Evolutionary conservation across 805 yeast species (phyloP).

Genomic region (Candida jianshihensis): DNA sequence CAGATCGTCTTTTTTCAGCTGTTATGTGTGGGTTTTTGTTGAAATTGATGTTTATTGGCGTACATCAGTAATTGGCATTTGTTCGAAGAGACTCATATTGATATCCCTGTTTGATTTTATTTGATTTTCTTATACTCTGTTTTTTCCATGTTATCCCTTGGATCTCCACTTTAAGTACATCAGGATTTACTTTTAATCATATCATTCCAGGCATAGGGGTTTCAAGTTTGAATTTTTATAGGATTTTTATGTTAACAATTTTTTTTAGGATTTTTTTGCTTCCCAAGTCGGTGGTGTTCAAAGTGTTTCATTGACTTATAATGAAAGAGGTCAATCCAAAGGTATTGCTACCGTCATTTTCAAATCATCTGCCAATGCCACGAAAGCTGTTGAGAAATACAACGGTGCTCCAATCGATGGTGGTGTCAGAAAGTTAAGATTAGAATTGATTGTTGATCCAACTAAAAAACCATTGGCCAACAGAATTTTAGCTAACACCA

Average conservation of each 20-base stretch:
- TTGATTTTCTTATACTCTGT: too few relatives aligned
- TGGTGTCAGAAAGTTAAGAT: constrained; percentile 68
- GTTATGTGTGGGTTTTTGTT: too few relatives aligned
- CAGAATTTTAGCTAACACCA: constrained; percentile 54
- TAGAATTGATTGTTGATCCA: constrained; percentile 84
- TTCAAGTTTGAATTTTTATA: neutral
- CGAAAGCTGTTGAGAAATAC: constrained; percentile 72
- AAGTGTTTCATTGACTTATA: constrained; percentile 66
- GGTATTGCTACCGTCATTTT: constrained; percentile 89
- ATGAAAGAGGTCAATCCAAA: constrained; percentile 81
- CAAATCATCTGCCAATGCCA: constrained; percentile 60
- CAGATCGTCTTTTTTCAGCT: too few relatives aligned
- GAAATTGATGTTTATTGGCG: too few relatives aligned
- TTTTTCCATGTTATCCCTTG: too few relatives aligned
- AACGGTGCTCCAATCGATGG: constrained; percentile 92
- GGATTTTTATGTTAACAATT: constrained; percentile 8
- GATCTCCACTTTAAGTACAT: too few relatives aligned
- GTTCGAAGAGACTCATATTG: too few relatives aligned
- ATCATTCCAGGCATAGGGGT: too few relatives aligned
- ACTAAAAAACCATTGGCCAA: constrained; percentile 65
- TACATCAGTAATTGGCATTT: too few relatives aligned
- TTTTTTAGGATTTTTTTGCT: constrained; percentile 74
- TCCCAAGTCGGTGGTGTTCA: constrained; percentile 82
- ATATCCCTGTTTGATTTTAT: too few relatives aligned
- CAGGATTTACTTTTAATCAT: too few relatives aligned